A percentile compares a stretch with the other conserved stretches of the same genome.
Conservation (phyloP, 257 asterid genomes). For the Vinca minor region DNA sequence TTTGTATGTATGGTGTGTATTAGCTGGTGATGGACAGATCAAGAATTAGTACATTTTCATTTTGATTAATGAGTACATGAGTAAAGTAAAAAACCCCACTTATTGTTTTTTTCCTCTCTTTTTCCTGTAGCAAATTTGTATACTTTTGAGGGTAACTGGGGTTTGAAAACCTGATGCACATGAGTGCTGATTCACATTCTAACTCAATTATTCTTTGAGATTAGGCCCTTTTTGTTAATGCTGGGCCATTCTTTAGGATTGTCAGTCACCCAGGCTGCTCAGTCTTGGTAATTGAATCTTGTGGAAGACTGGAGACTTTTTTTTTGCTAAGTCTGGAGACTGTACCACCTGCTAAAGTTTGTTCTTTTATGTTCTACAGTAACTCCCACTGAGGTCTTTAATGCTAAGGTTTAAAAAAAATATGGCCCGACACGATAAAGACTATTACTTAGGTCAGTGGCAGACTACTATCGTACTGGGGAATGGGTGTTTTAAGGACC, state of each 20-base stretch:
- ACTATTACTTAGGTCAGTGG: too few relatives aligned
- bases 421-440: too few relatives aligned
- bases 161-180: too few relatives aligned
- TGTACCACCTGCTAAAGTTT: background rate
- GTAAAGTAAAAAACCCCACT: too few relatives aligned
- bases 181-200: background rate
- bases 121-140: background rate
- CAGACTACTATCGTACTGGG: too few relatives aligned
- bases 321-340: too few relatives aligned
- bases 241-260: conserved; percentile 8
- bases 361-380: background rate
- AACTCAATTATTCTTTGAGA: background rate
- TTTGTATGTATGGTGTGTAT: background rate
- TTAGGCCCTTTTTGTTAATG: conserved; percentile 1
- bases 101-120: too few relatives aligned
- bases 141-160: background rate
- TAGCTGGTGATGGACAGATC: background rate
- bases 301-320: too few relatives aligned
- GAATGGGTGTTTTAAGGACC: background rate
- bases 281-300: conserved; percentile 8
- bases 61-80: too few relatives aligned
- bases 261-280: background rate
- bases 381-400: too few relatives aligned
- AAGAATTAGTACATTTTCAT: background rate
- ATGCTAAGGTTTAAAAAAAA: background rate